Percentiles rank a stretch among this genome's conserved stretches.
phyloP scores from a whole-genome alignment of 768 basidiomycete species.

The Pleurotus sapidus region DNA sequence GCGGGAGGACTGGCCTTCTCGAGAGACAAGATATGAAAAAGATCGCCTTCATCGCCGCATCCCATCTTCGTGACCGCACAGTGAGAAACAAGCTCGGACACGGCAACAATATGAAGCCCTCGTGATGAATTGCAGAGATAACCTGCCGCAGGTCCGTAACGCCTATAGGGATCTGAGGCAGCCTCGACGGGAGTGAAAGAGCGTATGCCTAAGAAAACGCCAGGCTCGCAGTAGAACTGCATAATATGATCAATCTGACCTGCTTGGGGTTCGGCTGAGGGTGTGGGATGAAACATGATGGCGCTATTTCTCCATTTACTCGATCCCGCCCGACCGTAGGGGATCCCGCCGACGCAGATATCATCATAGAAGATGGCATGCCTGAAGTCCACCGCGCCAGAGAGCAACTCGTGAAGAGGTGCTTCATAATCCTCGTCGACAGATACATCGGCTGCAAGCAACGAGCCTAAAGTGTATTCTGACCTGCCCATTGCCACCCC shows the following conservation, averaged over 20 bases:
- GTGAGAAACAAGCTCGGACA: constrained; percentile 10
- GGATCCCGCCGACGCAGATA: constrained; percentile 7
- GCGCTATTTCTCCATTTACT: constrained; percentile 6
- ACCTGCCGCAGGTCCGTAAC: constrained; percentile 12
- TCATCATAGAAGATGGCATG: not conserved
- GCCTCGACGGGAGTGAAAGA: not conserved
- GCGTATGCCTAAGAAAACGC: constrained; percentile 5
- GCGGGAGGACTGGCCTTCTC: not conserved
- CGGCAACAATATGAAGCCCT: not conserved
- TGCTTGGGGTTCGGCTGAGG: not conserved
- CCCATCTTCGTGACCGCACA: constrained; percentile 4
- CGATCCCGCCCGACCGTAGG: constrained; percentile 8
- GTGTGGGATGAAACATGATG: constrained; percentile 8
- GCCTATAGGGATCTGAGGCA: constrained; percentile 9
- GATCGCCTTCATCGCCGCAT: not conserved
- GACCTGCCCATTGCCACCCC: not conserved
- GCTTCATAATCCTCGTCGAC: not conserved
- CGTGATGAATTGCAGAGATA: constrained; percentile 7
- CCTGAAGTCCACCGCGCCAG: not conserved
- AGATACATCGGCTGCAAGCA: not conserved
- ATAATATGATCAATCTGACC: constrained; percentile 5
- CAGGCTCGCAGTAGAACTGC: not conserved
- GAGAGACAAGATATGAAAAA: not conserved
- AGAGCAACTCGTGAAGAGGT: not conserved
- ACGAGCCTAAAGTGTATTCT: not conserved